phyloP scores from a whole-genome alignment of 2,329 filamentous ascomycete genomes.

The Bertia moriformis region DNA sequence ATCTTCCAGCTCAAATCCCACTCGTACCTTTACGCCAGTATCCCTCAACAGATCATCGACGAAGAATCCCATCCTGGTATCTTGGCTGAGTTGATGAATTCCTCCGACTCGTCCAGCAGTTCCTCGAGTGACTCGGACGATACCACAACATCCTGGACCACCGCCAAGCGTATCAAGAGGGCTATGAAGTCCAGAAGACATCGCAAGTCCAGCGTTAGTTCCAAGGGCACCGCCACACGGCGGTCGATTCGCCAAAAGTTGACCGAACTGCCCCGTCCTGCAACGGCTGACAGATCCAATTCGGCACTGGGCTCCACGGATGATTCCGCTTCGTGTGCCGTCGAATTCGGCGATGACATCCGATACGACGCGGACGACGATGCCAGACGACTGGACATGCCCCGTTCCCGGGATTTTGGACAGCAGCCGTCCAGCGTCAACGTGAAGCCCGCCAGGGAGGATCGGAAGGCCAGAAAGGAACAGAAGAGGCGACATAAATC shows the following conservation, averaged over 20 bases:
- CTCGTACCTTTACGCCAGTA: constrained; percentile 82
- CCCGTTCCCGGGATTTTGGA: neutral
- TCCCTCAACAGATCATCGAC: constrained; percentile 81
- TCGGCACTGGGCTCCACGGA: constrained; percentile 9
- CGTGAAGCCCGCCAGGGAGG: constrained; percentile 10
- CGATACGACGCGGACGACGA: constrained; percentile 28
- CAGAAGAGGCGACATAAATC: constrained; percentile 20
- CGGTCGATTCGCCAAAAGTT: constrained; percentile 17
- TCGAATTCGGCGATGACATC: constrained; percentile 36
- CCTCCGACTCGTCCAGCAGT: constrained; percentile 36
- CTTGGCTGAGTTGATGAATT: constrained; percentile 64
- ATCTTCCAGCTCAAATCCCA: constrained; percentile 87
- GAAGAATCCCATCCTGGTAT: constrained; percentile 1
- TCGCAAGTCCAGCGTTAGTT: constrained; percentile 65
- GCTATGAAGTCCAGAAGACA: constrained; percentile 57
- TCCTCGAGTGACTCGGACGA: constrained; percentile 57
- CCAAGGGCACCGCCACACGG: constrained; percentile 16
- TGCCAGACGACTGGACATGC: neutral
- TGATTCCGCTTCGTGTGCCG: constrained; percentile 12
- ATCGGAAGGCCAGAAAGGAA: constrained; percentile 17
- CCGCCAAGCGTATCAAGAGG: constrained; percentile 61
- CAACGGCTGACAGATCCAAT: constrained; percentile 10
- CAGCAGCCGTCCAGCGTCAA: neutral
- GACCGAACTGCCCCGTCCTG: constrained; percentile 24
- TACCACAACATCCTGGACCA: constrained; percentile 53